Evolutionary conservation across 768 basidiomycete genomes (phyloP), one percentile per base, ranked within the genome.

Genomic region (Termitomyces sp.): DNA sequence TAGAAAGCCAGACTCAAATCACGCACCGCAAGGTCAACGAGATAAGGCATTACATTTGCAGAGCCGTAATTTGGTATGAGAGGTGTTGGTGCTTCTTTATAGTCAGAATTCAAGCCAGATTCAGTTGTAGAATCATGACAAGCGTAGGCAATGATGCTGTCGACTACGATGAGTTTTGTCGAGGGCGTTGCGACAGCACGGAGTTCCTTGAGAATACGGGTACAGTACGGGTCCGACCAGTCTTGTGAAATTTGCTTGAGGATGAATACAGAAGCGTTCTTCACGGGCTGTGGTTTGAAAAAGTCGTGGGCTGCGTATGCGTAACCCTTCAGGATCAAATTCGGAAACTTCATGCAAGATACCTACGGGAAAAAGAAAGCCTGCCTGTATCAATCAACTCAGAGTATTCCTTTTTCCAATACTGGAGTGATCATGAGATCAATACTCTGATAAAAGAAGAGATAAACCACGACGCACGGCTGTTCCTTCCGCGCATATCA

Each of bases 101-200:
- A 40, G 0, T 40, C 38, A 10, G n/a, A 38, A 22, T 44, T 44
- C 13, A 56, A 24, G 18, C 33, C 38, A 13, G 36, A 47, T 14
- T 53, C 53, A 24, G 36, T 26, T 26, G 26, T 26, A 4, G 26
- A 26, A 26, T 26, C 26, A 26, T 26, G 26, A 26, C 26, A 26
- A 7, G 69, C 66, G 33, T 67, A 68, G 4, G 70, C 65, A 14
- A 75, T 52, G 33, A 77, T 63, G 48, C 58, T 66, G 50, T 80
- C 78, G 30, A 76, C 57, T 10, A 79, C 28, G 53, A 80, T 50
- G 2, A 79, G 69, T 35, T 66, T 70, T 9, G 76, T 77, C 12
- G 61, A 51, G 2, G 72, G 60, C 0, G 55, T 60, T 13, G 77
- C 75, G 1, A 70, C 72, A 5, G 52, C 66, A 8, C 74, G 68